Evolutionary conservation across 306 rosid genomes (phyloP).

Genomic region (Acacia crassicarpa): DNA sequence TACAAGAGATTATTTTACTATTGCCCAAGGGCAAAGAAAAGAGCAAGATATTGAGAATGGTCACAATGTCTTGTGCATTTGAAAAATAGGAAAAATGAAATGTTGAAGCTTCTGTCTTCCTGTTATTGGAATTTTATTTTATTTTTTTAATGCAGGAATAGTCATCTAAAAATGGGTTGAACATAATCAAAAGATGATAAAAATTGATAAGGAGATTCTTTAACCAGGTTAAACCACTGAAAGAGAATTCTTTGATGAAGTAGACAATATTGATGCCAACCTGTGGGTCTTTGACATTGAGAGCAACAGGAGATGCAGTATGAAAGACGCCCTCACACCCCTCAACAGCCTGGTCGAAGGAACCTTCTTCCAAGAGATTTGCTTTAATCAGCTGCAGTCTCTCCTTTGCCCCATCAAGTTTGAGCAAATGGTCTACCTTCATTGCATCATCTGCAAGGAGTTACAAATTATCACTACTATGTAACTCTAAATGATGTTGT

Average conservation of each 20-base stretch:
- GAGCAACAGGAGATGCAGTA: not conserved
- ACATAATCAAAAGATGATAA: not conserved
- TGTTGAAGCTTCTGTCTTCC: not conserved
- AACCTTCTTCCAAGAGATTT: conserved; percentile 18
- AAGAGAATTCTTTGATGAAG: not conserved
- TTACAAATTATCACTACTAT: not conserved
- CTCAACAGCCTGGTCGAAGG: not conserved
- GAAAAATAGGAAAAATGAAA: not conserved
- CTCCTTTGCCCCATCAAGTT: conserved; percentile 5
- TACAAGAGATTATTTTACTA: not conserved
- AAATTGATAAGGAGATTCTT: not conserved
- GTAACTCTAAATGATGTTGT: not conserved
- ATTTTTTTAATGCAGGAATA: not conserved
- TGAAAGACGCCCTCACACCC: conserved; percentile 14
- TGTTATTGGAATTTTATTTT: not conserved
- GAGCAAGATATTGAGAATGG: not conserved
- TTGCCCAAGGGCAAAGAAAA: not conserved
- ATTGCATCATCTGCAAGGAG: not conserved
- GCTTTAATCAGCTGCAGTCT: conserved; percentile 10
- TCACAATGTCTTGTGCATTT: not conserved
- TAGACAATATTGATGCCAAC: not conserved
- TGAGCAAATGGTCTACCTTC: not conserved
- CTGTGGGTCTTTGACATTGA: not conserved
- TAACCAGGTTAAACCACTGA: not conserved
- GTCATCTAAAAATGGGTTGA: not conserved